Percentiles rank a stretch among this genome's conserved stretches.
Conservation (phyloP, 169 alveolate genomes). For the Cardiosporidium cionae region DNA sequence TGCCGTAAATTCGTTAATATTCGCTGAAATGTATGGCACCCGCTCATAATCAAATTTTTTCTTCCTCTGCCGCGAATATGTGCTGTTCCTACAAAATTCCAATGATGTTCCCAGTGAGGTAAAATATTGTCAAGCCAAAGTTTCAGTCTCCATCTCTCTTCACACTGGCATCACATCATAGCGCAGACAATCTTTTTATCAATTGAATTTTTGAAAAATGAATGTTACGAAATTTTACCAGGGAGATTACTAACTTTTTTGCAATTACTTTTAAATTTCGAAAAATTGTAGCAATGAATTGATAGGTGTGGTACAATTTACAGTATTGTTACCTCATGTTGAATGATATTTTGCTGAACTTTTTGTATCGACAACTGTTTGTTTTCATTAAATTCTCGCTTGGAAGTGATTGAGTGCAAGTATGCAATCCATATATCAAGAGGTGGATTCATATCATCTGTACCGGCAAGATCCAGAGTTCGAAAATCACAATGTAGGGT, state of each 20-base stretch:
- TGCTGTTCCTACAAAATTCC: background rate
- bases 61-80: background rate
- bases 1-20: no score
- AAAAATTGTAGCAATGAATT: no score
- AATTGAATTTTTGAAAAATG: background rate
- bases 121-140: constrained; percentile 9
- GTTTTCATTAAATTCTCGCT: no score
- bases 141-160: background rate
- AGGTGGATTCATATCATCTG: background rate
- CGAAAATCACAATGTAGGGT: background rate
- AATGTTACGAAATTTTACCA: no score
- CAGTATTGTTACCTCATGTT: no score
- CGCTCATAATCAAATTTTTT: background rate
- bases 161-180: background rate
- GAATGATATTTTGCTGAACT: no score
- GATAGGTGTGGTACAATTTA: no score
- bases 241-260: no score
- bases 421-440: background rate
- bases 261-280: no score
- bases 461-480: background rate
- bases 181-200: background rate
- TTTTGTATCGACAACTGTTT: no score
- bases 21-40: background rate
- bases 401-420: background rate
- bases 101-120: constrained; percentile 15